A percentile compares a stretch with the other conserved stretches of the same genome.
phyloP scores from a whole-genome alignment of 495 filamentous ascomycete species.

The Xylona heveae region DNA sequence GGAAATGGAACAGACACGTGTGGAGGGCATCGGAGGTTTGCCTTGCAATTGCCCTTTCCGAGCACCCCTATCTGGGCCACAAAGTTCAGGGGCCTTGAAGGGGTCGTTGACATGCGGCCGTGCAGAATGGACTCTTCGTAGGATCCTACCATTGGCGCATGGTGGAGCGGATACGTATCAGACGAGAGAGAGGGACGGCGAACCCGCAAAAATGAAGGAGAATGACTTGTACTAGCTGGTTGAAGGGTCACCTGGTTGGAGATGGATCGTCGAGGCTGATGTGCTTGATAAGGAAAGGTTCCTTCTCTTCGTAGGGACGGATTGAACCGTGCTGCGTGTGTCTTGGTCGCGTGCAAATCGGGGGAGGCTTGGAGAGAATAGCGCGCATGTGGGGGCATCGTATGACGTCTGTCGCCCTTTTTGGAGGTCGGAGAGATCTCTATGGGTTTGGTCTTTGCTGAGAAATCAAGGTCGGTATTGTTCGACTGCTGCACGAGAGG shows the following conservation, averaged over 20 bases:
- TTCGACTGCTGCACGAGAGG: slow-evolving; percentile 80
- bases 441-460: slow-evolving; percentile 17
- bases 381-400: slow-evolving; percentile 35
- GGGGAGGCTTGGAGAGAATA: slow-evolving; percentile 20
- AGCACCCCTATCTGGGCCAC: slow-evolving; percentile 89
- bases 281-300: slow-evolving; percentile 40
- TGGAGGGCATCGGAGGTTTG: slow-evolving; percentile 64
- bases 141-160: slow-evolving; percentile 90
- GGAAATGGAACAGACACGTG: slow-evolving; percentile 90
- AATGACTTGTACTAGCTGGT: too few relatives aligned
- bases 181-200: slow-evolving; percentile 54
- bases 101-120: slow-evolving; percentile 91
- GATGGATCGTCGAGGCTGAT: slow-evolving; percentile 53
- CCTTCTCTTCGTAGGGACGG: slow-evolving; percentile 20
- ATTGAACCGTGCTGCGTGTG: slow-evolving; percentile 7
- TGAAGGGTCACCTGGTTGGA: slow-evolving; percentile 33
- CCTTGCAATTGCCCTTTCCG: slow-evolving; percentile 75
- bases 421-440: slow-evolving; percentile 19
- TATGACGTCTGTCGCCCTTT: slow-evolving; percentile 32
- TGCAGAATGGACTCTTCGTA: slow-evolving; percentile 93
- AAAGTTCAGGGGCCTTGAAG: slow-evolving; percentile 84
- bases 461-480: slow-evolving; percentile 61
- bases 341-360: slow-evolving; percentile 7
- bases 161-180: slow-evolving; percentile 55
- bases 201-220: slow-evolving; percentile 25